Percentiles rank a stretch among this genome's conserved stretches.
phyloP scores from a whole-genome alignment of 352 stramenopile species.

The Hyphochytrium catenoides region DNA sequence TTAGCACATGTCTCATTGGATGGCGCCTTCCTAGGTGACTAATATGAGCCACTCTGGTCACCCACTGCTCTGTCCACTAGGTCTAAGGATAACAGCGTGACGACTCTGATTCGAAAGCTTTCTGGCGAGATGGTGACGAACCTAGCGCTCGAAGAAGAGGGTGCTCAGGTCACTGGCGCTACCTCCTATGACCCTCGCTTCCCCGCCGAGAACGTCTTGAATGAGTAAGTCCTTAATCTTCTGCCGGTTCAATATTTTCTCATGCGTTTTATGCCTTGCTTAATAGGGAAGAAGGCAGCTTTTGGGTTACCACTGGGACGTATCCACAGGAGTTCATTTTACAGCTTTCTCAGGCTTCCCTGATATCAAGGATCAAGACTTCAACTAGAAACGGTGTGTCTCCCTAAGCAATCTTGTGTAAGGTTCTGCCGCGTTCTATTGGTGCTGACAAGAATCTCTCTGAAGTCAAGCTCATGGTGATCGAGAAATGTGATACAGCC shows the following conservation, averaged over 20 bases:
- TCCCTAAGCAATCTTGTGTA: not conserved
- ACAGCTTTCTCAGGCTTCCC: slow-evolving; percentile 40
- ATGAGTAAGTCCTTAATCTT: slow-evolving; percentile 20
- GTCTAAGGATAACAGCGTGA: no score
- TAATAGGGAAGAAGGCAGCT: slow-evolving; percentile 32
- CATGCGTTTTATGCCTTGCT: not conserved
- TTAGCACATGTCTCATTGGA: no score
- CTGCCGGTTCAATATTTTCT: not conserved
- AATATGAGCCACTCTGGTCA: no score
- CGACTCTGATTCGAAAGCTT: no score
- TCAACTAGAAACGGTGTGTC: slow-evolving; percentile 27
- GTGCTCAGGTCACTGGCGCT: slow-evolving; percentile 40
- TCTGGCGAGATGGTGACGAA: no score
- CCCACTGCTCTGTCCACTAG: no score
- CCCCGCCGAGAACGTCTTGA: slow-evolving; percentile 41
- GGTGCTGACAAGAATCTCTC: no score
- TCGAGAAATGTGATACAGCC: slow-evolving; percentile 34
- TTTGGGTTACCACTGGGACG: slow-evolving; percentile 48
- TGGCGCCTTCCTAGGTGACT: no score
- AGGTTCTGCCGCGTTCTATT: not conserved
- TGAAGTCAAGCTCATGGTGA: slow-evolving; percentile 24
- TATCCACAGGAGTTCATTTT: slow-evolving; percentile 54
- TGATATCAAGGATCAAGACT: slow-evolving; percentile 43
- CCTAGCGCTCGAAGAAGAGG: slow-evolving; percentile 45
- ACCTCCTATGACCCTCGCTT: slow-evolving; percentile 41